Evolutionary conservation across 75 land plant species (phyloP).

Genomic region (Sequoiadendron giganteum): DNA sequence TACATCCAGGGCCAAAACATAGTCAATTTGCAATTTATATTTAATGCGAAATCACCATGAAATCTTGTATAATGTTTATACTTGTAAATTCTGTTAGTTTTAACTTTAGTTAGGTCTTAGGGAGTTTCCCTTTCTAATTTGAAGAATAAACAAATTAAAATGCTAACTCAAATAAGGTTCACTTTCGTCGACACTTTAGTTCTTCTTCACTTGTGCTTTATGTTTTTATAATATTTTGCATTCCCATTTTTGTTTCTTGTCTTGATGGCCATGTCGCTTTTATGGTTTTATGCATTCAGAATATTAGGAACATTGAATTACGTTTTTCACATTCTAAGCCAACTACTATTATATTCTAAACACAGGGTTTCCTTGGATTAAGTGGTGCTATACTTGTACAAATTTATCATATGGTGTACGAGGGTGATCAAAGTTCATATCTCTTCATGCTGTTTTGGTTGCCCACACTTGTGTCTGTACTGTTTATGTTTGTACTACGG

Average conservation of each 20-base stretch:
- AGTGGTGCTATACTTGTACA: constrained; percentile 88
- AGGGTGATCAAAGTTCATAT: constrained; percentile 42
- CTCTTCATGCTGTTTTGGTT: constrained; percentile 71
- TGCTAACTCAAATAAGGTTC: background rate
- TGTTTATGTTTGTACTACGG: constrained; percentile 60
- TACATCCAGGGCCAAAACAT: too few relatives aligned
- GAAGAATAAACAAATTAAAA: too few relatives aligned
- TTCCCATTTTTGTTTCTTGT: background rate
- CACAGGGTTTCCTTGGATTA: constrained; percentile 85
- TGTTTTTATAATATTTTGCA: background rate
- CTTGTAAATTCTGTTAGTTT: too few relatives aligned
- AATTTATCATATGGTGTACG: constrained; percentile 51
- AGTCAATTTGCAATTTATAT: too few relatives aligned
- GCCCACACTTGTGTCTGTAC: constrained; percentile 46
- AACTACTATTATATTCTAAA: background rate
- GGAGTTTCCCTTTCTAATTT: too few relatives aligned
- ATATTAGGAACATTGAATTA: background rate
- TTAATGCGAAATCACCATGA: too few relatives aligned
- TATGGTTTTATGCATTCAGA: background rate
- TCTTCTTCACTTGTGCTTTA: background rate
- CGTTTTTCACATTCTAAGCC: background rate
- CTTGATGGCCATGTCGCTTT: background rate
- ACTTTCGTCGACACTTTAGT: background rate
- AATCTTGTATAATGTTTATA: too few relatives aligned
- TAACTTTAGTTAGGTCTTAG: too few relatives aligned